Evolutionary conservation across 257 asterid species (phyloP).

Genomic region (Asclepias syriaca): DNA sequence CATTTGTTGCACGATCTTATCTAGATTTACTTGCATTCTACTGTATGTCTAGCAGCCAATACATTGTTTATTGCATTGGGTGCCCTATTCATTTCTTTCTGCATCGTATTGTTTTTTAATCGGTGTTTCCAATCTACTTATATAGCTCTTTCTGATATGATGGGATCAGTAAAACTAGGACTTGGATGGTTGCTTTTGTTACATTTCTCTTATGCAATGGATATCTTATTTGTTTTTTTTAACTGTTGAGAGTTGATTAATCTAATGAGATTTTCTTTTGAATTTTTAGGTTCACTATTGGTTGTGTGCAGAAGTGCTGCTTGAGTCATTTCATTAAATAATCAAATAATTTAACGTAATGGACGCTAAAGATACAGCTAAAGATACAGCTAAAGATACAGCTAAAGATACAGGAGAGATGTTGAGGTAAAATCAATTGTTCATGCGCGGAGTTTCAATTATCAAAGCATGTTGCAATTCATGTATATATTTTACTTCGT

Average conservation of each 20-base stretch:
- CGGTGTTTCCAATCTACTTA: not conserved
- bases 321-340: not conserved
- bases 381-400: slow-evolving; percentile 39
- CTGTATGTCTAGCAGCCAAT: no score
- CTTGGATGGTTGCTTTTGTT: not conserved
- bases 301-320: not conserved
- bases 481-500: not conserved
- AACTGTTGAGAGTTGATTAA: not conserved
- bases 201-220: not conserved
- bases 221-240: not conserved
- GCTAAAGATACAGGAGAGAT: slow-evolving; percentile 47
- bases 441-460: not conserved
- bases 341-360: slow-evolving; percentile 14
- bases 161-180: not conserved
- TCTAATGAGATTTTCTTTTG: not conserved
- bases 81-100: not conserved
- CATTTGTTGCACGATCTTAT: not conserved
- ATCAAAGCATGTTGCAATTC: not conserved
- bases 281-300: not conserved
- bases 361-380: slow-evolving; percentile 53
- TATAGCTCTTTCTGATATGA: not conserved
- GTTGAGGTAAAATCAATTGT: slow-evolving; percentile 29
- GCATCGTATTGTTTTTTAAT: not conserved
- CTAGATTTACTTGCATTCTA: not conserved
- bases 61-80: not conserved